phyloP scores from a whole-genome alignment of 2,329 filamentous ascomycete species.

The Sarocladium kiliense region DNA sequence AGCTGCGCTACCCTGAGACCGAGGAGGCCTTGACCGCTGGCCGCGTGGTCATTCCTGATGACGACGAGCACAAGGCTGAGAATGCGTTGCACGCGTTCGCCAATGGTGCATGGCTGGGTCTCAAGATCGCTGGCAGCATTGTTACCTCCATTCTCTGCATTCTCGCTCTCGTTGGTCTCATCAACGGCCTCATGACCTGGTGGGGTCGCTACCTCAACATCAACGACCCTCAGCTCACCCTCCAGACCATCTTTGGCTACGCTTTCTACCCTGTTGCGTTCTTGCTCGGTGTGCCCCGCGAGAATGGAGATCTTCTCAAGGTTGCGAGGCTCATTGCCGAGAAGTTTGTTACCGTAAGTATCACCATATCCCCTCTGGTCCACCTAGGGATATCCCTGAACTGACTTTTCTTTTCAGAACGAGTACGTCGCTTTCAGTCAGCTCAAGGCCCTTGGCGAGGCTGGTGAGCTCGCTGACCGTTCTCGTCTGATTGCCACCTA shows the following conservation, averaged over 20 bases:
- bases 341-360: constrained; percentile 68
- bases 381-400: too few relatives aligned
- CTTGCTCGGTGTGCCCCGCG: constrained; percentile 69
- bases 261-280: constrained; percentile 74
- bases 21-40: constrained; percentile 83
- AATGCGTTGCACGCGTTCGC: constrained; percentile 83
- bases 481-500: constrained; percentile 81
- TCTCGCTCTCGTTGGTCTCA: constrained; percentile 67
- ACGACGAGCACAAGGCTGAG: constrained; percentile 67
- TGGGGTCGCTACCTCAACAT: constrained; percentile 77
- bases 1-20: constrained; percentile 83
- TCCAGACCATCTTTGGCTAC: constrained; percentile 74
- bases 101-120: constrained; percentile 77
- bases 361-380: not conserved
- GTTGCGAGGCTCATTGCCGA: constrained; percentile 76
- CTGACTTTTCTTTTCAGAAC: constrained; percentile 42
- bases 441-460: constrained; percentile 54
- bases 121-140: constrained; percentile 85
- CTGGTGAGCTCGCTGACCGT: constrained; percentile 54
- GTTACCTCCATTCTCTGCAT: constrained; percentile 76
- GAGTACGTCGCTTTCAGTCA: constrained; percentile 69
- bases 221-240: constrained; percentile 58
- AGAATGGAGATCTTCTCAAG: constrained; percentile 56
- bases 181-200: constrained; percentile 77
- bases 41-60: constrained; percentile 73